These are phyloP conservation scores for Trichoderma virens DNA, from an alignment of 495 filamentous ascomycete species.

Conservation along the genomic window DNA sequence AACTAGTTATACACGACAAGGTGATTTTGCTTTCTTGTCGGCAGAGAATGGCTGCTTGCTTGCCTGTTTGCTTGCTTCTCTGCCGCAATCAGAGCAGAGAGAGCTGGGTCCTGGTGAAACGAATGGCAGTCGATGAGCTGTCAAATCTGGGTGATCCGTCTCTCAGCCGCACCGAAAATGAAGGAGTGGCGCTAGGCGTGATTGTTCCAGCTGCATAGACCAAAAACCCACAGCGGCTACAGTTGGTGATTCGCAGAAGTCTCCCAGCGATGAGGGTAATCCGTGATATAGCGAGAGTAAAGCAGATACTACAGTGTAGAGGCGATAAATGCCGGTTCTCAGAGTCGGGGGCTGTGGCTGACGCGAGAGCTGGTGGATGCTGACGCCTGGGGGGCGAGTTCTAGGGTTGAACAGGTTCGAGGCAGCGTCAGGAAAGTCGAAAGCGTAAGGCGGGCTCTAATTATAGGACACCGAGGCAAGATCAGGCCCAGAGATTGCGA, in stretches of 20 bases:
- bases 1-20: neutral
- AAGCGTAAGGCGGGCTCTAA: neutral
- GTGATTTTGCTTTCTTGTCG: neutral
- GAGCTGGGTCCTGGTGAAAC: neutral
- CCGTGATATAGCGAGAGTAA: neutral
- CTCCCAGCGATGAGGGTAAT: neutral
- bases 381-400: neutral
- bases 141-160: neutral
- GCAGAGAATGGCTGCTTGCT: neutral
- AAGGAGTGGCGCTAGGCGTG: neutral
- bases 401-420: neutral
- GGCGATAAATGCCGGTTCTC: neutral
- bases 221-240: neutral
- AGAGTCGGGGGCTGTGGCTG: neutral
- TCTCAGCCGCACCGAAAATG: neutral
- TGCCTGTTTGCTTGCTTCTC: neutral
- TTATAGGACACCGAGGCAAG: neutral
- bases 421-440: neutral
- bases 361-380: neutral
- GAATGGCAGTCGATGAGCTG: neutral
- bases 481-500: neutral
- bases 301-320: constrained; percentile 2
- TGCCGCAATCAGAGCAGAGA: neutral
- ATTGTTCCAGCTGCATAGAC: neutral
- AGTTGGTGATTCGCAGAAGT: neutral